Base-by-base conservation (phyloP, 176 grass and related monocot genomes). In the Hordeum marinum region DNA sequence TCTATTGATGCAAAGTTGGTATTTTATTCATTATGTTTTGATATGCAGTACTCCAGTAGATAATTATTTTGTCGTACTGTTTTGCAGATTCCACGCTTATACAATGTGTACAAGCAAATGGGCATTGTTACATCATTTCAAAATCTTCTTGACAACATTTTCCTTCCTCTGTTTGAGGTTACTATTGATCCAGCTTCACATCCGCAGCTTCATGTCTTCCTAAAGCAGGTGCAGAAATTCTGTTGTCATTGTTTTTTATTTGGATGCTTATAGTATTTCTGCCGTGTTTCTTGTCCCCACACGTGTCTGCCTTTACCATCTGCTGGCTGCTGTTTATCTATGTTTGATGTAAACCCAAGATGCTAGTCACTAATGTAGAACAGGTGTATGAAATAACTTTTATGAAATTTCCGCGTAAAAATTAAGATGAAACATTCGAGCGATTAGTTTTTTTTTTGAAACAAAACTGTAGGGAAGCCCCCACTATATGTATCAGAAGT, bases 41-140 rank as follows among this genome's bases (percentile, higher is more conserved):
- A 67, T 34, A 67, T 85, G 35, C 25, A 67, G 20, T 27, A 29
- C 67, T 11, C 18, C 65, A n/a, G 24, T 17, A 67, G 34, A 43
- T 43, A 62, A 17, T 62, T 70, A 2, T 60, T 77, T 68, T 83
- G 7, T 72, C 26, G 40, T 24, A 24, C 57, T 83, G 15, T 72
- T 80, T 85, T 91, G 80, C 91, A 99, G 96, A 92, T 99, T 74
- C 94, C 96, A 7, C 90, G 96, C 45, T 81, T 99, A 72, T 99
- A 99, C 90, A 99, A 96, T 69, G 64, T 99, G 58, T 99, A 99
- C 90, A 94, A 96, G 91, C 91, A 94, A 91, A 99, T 99, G 94
- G 97, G 97, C 55, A 99, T 94, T 45, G 94, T 89, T 41, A 99
- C 91, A 76, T 99, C 97, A 86, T 99, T 99, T 63, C 97, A 99